Percentiles rank a stretch among this genome's conserved stretches.
Conservation (phyloP, 2,329 filamentous ascomycete genomes). For the Clathrospora elynae region DNA sequence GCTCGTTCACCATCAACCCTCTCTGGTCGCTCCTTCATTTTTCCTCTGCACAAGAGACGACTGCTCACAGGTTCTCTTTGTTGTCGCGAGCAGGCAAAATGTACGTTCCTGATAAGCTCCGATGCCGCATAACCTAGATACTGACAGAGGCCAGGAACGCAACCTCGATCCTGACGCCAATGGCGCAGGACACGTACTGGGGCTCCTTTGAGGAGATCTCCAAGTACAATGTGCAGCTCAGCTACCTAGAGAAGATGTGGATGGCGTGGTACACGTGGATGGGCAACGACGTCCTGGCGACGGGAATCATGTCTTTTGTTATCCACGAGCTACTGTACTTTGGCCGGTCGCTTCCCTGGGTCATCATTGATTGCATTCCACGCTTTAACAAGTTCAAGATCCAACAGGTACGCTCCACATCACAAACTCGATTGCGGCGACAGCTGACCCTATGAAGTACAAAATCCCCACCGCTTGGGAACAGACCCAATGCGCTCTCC, state of each 20-base stretch:
- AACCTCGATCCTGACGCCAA: constrained; percentile 41
- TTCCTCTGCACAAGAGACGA: background rate
- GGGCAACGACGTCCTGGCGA: constrained; percentile 96
- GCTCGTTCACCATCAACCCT: constrained; percentile 12
- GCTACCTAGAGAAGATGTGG: constrained; percentile 86
- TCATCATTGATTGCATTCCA: constrained; percentile 86
- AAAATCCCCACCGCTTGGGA: constrained; percentile 93
- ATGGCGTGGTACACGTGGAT: constrained; percentile 96
- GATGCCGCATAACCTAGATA: constrained; percentile 14
- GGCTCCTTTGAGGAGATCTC: constrained; percentile 68
- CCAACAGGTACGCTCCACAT: constrained; percentile 68
- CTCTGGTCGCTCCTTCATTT: constrained; percentile 21
- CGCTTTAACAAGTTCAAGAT: constrained; percentile 95
- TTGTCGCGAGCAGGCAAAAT: constrained; percentile 28
- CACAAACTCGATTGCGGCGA: background rate
- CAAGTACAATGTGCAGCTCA: constrained; percentile 82
- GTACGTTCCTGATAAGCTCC: constrained; percentile 23
- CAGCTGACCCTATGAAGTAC: constrained; percentile 52
- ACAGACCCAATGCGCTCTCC: constrained; percentile 90
- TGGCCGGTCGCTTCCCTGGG: constrained; percentile 86
- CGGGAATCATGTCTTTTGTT: constrained; percentile 94
- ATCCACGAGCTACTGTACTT: constrained; percentile 97
- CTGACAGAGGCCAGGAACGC: constrained; percentile 45
- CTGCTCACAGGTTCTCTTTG: constrained; percentile 9
- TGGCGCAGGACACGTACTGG: constrained; percentile 65